Evolutionary conservation across 345 rosid genomes (phyloP).

Genomic region (Aquilaria yunnanensis): DNA sequence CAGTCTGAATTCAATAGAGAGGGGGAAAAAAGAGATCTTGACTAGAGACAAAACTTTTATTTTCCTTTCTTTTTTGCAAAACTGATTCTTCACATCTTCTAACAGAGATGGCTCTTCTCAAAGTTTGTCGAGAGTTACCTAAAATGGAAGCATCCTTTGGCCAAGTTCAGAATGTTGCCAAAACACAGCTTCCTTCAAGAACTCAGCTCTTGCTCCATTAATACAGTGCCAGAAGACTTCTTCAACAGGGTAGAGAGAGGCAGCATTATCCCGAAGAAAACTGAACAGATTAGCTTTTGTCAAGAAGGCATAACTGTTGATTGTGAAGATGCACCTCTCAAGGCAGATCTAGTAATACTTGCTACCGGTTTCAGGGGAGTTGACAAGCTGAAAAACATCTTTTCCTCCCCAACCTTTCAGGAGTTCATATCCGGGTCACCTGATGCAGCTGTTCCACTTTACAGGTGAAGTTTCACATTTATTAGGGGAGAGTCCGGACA

Average conservation of each 20-base stretch:
- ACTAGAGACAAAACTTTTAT: not conserved
- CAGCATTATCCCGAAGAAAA: slow-evolving; percentile 22
- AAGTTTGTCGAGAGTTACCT: slow-evolving; percentile 22
- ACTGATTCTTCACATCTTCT: not conserved
- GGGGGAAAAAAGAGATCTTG: not conserved
- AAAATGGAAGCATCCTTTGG: slow-evolving; percentile 18
- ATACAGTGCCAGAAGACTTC: slow-evolving; percentile 22
- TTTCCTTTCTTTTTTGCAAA: not conserved
- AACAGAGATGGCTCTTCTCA: slow-evolving; percentile 26
- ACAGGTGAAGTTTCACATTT: slow-evolving; percentile 13
- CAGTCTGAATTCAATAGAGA: not conserved
- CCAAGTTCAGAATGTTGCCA: slow-evolving; percentile 24
- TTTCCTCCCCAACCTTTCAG: slow-evolving; percentile 19
- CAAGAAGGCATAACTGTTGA: slow-evolving; percentile 14
- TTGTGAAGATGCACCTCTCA: slow-evolving; percentile 14
- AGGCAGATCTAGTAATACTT: slow-evolving; percentile 20
- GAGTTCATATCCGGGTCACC: slow-evolving; percentile 14
- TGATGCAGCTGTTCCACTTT: slow-evolving; percentile 20
- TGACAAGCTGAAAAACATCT: slow-evolving; percentile 24
- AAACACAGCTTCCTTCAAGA: slow-evolving; percentile 20
- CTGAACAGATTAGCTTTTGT: slow-evolving; percentile 18
- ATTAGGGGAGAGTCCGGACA: not conserved
- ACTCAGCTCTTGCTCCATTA: slow-evolving; percentile 11
- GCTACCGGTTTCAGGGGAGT: slow-evolving; percentile 30
- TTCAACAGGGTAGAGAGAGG: slow-evolving; percentile 25